Base-by-base conservation (phyloP, 179 eudicot species). In the Patellifolia procumbens region DNA sequence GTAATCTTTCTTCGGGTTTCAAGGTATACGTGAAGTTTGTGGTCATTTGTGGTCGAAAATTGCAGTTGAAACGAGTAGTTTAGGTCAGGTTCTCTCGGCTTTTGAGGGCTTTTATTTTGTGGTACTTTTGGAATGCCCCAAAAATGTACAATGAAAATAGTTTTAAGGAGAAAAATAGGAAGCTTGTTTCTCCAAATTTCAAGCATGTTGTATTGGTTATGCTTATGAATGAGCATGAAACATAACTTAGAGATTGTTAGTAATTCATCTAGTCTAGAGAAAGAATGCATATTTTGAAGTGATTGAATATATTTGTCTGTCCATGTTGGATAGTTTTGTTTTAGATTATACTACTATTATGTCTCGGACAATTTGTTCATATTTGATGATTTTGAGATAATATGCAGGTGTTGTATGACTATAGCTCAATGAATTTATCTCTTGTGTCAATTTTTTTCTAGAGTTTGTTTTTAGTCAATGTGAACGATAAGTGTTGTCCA, bases 1-100 rank as follows among this genome's bases (percentile, higher is more conserved):
- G 85, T 75, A 31, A 56, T 64, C 70, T 45, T 55, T 73, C 79
- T 29, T 79, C 26, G 55, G 26, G 63, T 37, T 48, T 75, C 37
- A 72, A 42, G 76, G 70, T 65, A 45, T 75, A 78, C 74, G 70
- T 51, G 73, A 73, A 68, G 58, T 28, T 70, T 75, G 31, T 42
- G 35, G 34, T 58, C 67, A 28, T 75, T 79, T 46, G 31, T 52
- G 22, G 20, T 49, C n/a, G 59, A 53, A 4, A 45, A 24, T 16
- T n/a, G n/a, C n/a, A 78, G 39, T 79, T 70, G 28, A 73, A 74
- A 13, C 67, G 28, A 34, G 56, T 46, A 55, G 74, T 74, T 24
- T 32, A 77, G 80, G 24, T 55, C 55, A 55, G 73, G 64, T 65
- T 82, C 73, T 82, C 73, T 67, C 71, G 35, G 65, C 58, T 72